Percentiles rank a stretch among this genome's conserved stretches.
Evolutionary conservation across 257 asterid genomes (phyloP).

Genomic region (Striga asiatica): DNA sequence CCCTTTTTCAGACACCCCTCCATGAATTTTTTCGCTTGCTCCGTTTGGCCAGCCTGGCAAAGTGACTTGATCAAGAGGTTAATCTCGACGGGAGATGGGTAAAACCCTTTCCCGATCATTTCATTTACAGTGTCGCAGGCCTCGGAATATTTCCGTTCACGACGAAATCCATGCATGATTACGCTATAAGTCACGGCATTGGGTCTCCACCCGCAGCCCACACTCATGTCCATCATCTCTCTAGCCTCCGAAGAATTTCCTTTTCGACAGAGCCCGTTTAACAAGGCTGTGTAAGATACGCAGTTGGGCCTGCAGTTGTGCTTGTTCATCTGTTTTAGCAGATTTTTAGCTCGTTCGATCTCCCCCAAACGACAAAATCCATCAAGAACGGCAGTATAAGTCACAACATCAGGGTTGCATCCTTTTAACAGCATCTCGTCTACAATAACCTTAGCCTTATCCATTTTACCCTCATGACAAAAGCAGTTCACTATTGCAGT

Average conservation of each 20-base stretch:
- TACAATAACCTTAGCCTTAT: slow-evolving; percentile 62
- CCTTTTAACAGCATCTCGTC: slow-evolving; percentile 72
- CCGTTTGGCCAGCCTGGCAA: slow-evolving; percentile 39
- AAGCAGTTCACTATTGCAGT: slow-evolving; percentile 67
- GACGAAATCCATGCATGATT: slow-evolving; percentile 79
- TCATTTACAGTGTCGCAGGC: slow-evolving; percentile 60
- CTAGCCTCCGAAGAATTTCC: slow-evolving; percentile 74
- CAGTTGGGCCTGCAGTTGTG: slow-evolving; percentile 81
- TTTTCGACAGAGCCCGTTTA: slow-evolving; percentile 63
- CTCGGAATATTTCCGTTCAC: slow-evolving; percentile 74
- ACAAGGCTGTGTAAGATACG: slow-evolving; percentile 63
- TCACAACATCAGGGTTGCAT: slow-evolving; percentile 84
- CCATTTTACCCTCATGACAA: slow-evolving; percentile 54
- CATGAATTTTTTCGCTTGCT: slow-evolving; percentile 55
- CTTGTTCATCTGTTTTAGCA: slow-evolving; percentile 76
- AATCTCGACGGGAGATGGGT: slow-evolving; percentile 75
- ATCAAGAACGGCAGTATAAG: slow-evolving; percentile 69
- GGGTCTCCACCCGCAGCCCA: slow-evolving; percentile 88
- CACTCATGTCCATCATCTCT: slow-evolving; percentile 73
- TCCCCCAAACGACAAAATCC: slow-evolving; percentile 61
- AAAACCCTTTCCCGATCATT: slow-evolving; percentile 65
- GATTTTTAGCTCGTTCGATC: slow-evolving; percentile 59
- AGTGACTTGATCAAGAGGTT: slow-evolving; percentile 71
- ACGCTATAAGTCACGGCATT: slow-evolving; percentile 78
- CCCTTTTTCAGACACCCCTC: slow-evolving; percentile 71